Base-by-base conservation (phyloP, 1,284 basidiomycete genomes). In the Ganoderma meredithae region DNA sequence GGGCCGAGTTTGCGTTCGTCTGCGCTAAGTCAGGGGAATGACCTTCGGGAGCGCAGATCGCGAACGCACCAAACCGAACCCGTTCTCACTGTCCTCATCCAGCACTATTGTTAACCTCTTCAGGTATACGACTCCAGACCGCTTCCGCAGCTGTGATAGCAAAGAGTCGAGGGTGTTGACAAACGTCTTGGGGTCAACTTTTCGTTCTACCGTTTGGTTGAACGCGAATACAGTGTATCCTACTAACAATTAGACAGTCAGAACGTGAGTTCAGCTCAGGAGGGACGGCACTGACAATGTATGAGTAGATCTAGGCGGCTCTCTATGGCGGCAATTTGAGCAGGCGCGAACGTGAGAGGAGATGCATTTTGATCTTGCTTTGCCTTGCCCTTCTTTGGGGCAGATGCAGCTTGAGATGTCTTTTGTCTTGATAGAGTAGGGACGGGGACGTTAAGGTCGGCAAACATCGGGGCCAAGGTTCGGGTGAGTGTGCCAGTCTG, bases 61-160 rank as follows among this genome's bases (percentile, higher is more conserved):
- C 19, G 49, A 17, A 78, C 84, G 70, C 65, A 94, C 92, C 76
- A 95, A 76, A 41, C 92, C 92, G 73, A 92, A 93, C 0, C 92
- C 92, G 76, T 93, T 93, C 76, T 95, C 93, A 72, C 91, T 92
- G 47, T 90, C 90, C 72, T 92, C 87, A 70, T 94, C 90, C 13
- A 94, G 81, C 5, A 90, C 81, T 52, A 95, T 89, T 13, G 89
- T 93, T 64, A 94, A 76, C 52, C 93, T 82, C 75, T 91, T 93
- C 61, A 95, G 79, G 70, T 85, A 87, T 1, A 90, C 78, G 47
- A 93, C 79, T 1, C 89, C 89, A 1, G 81, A 76, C 60, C 91
- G 83, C 39, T 81, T 80, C 70, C 84, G 85, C 27, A 93, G 79
- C 67, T 84, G 85, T 22, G 79, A 73, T 4, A 92, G 74, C 1